Base-by-base conservation (phyloP, 805 yeast species). In the Starmerella etchellsii region DNA sequence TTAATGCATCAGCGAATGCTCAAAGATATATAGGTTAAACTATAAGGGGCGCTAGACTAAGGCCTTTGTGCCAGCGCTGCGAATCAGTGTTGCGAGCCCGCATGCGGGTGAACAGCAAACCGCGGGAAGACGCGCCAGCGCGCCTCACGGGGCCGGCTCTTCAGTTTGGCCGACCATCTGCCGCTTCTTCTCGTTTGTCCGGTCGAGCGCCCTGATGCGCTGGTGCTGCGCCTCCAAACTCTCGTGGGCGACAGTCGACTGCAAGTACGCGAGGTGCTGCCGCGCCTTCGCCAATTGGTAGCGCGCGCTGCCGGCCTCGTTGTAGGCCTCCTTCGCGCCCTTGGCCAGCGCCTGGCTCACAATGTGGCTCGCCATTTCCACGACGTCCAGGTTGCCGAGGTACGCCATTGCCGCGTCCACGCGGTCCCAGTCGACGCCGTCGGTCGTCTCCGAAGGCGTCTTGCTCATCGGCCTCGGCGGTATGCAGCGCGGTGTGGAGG, bases 311-410 rank as follows among this genome's bases (percentile, higher is more conserved):
- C 56, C 56, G 14, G 56, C 55, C 41, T 52, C 54, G 31, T 53
- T 53, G 41, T 46, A 53, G 9, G 53, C 49, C 40, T 53, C 50
- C 36, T 53, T 51, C 26, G 56, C 44, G 23, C 56, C 56, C 40
- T 42, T 43, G 20, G 26, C 34, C 21, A 40, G 44, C 14, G 55
- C 50, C 33, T 48, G 46, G 19, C 35, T 32, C 6, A 49, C 49
- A 3, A 53, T 40, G 24, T 37, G 39, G 9, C 39, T 33, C 13
- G 54, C 54, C 36, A 53, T 41, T 26, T 46, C 54, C 18, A 53
- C 36, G 15, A 53, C 45, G 37, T 53, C 56, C 25, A 53, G 44
- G 23, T 40, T 27, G 16, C 15, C 37, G 22, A 53, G 45, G 29
- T 34, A 41, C 22, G 40, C 42, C 39, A 53, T 22, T n/a, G 54